phyloP scores from a whole-genome alignment of 2,329 filamentous ascomycete species.

The Cercospora canescens region DNA sequence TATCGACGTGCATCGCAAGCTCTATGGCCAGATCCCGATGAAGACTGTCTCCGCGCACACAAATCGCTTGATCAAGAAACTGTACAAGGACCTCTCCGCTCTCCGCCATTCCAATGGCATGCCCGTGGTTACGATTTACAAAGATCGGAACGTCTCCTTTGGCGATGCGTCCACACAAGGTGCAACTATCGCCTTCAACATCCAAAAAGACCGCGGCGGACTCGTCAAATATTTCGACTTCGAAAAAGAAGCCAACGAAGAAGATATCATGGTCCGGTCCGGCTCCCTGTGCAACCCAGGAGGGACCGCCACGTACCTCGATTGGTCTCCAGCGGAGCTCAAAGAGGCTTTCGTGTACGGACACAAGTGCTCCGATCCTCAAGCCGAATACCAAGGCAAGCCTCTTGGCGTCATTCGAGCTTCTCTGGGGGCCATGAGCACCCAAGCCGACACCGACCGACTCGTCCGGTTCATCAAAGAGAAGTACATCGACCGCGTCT shows the following conservation, averaged over 20 bases:
- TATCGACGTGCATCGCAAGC: conserved; percentile 63
- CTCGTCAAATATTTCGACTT: conserved; percentile 81
- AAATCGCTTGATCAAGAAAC: conserved; percentile 58
- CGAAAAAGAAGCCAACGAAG: conserved; percentile 77
- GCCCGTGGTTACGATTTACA: conserved; percentile 67
- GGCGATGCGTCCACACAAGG: conserved; percentile 56
- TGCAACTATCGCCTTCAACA: conserved; percentile 79
- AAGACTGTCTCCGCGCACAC: conserved; percentile 69
- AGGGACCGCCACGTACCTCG: conserved; percentile 70
- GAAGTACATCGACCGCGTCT: conserved; percentile 25
- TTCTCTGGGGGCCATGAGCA: conserved; percentile 88
- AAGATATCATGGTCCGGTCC: conserved; percentile 77
- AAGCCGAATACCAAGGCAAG: conserved; percentile 78
- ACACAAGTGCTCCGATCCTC: conserved; percentile 77
- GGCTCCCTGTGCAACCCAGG: conserved; percentile 90
- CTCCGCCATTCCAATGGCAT: conserved; percentile 69
- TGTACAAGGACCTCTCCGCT: conserved; percentile 59
- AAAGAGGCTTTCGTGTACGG: conserved; percentile 78
- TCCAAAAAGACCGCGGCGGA: conserved; percentile 65
- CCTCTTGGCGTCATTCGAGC: conserved; percentile 82
- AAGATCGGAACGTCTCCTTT: conserved; percentile 40
- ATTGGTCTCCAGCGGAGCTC: conserved; percentile 75
- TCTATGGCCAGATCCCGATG: conserved; percentile 68
- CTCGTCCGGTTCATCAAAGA: conserved; percentile 54
- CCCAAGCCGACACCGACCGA: conserved; percentile 65